phyloP scores from a whole-genome alignment of 2,329 filamentous ascomycete species.

The Thermothelomyces thermophilus region DNA sequence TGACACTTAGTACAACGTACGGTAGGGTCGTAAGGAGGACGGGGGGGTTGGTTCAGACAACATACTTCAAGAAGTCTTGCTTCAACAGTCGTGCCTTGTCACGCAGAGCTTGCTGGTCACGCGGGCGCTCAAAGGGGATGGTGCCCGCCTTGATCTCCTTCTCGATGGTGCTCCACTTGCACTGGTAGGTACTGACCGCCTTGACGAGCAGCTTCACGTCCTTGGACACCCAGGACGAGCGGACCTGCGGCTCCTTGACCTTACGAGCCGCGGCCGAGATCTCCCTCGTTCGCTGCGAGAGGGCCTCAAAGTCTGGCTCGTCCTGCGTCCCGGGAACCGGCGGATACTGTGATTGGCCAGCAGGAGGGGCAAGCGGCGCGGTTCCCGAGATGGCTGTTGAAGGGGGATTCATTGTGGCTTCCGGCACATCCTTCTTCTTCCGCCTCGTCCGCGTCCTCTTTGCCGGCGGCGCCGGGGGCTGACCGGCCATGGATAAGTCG shows the following conservation, averaged over 20 bases:
- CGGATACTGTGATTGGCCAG: constrained; percentile 19
- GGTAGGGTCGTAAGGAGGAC: neutral
- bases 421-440: constrained; percentile 15
- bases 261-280: constrained; percentile 28
- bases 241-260: constrained; percentile 30
- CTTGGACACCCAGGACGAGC: constrained; percentile 36
- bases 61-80: constrained; percentile 43
- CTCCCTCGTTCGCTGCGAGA: constrained; percentile 24
- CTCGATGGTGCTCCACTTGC: constrained; percentile 37
- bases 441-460: constrained; percentile 20
- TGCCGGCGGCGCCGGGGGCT: constrained; percentile 3
- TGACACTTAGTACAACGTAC: neutral
- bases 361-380: constrained; percentile 7
- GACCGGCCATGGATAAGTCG: constrained; percentile 1
- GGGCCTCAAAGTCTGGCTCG: constrained; percentile 24
- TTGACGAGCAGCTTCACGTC: constrained; percentile 39
- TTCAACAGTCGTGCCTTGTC: constrained; percentile 55
- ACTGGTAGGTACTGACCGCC: constrained; percentile 34
- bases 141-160: constrained; percentile 26
- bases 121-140: constrained; percentile 35
- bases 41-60: neutral
- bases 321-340: constrained; percentile 15
- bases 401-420: constrained; percentile 9
- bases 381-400: neutral
- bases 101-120: constrained; percentile 50